Conservation (phyloP, 768 basidiomycete genomes). For the Naganishia onofrii region DNA sequence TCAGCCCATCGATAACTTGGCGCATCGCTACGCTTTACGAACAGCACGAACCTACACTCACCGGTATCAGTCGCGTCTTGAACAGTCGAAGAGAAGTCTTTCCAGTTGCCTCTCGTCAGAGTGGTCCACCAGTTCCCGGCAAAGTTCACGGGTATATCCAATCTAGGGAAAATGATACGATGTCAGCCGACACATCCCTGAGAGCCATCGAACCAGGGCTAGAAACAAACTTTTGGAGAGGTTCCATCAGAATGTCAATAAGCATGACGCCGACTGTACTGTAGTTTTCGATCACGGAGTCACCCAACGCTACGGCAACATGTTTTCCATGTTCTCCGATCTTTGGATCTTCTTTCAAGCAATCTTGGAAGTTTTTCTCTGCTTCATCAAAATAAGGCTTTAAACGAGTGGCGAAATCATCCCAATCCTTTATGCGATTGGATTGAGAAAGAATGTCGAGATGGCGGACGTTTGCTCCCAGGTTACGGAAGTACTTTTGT, state of each 20-base stretch:
- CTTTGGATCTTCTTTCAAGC: background rate
- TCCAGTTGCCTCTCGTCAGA: slow-evolving; percentile 19
- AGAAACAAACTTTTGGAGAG: slow-evolving; percentile 8
- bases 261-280: background rate
- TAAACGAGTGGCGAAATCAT: background rate
- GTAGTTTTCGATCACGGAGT: slow-evolving; percentile 1
- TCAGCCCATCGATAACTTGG: no score
- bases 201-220: background rate
- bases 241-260: slow-evolving; percentile 6
- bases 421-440: background rate
- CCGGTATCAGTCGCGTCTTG: background rate
- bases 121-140: slow-evolving; percentile 23
- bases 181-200: background rate
- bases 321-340: background rate
- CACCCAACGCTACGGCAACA: background rate
- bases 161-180: background rate
- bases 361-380: background rate
- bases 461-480: slow-evolving; percentile 1
- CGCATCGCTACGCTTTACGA: no score
- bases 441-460: slow-evolving; percentile 12
- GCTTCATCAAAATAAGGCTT: slow-evolving; percentile 4
- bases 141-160: slow-evolving; percentile 18
- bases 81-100: background rate
- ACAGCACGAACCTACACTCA: no score
- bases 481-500: slow-evolving; percentile 8